These are phyloP conservation scores for Entonaema liquescens DNA, from an alignment of 495 filamentous ascomycete genomes.

Conservation along the genomic window DNA sequence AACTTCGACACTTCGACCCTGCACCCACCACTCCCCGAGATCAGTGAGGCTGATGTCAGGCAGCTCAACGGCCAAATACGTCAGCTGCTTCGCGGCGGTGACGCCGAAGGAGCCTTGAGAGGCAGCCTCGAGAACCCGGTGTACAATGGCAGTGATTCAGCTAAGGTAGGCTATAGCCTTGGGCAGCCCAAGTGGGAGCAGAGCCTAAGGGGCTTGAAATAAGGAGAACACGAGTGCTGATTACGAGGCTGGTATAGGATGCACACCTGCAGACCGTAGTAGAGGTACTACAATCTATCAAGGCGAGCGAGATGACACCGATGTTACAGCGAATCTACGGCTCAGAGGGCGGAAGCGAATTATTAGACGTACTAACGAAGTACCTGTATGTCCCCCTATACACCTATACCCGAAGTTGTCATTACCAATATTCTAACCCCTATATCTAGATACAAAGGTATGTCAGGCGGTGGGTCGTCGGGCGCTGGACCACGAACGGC, in stretches of 20 bases:
- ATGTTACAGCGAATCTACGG: constrained; percentile 79
- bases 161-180: constrained; percentile 65
- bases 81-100: constrained; percentile 84
- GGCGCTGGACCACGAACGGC: constrained; percentile 51
- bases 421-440: constrained; percentile 19
- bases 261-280: constrained; percentile 80
- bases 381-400: constrained; percentile 64
- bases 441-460: constrained; percentile 76
- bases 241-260: constrained; percentile 60
- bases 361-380: constrained; percentile 78
- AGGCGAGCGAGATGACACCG: constrained; percentile 87
- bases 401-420: background rate
- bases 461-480: constrained; percentile 59
- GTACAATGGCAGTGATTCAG: constrained; percentile 68
- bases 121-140: constrained; percentile 75
- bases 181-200: background rate
- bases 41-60: constrained; percentile 75
- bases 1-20: constrained; percentile 89
- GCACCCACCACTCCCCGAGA: constrained; percentile 72
- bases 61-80: constrained; percentile 77
- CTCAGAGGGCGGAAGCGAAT: constrained; percentile 75
- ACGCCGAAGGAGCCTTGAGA: constrained; percentile 83
- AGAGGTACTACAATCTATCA: constrained; percentile 89
- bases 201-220: background rate
- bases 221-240: constrained; percentile 18